These are phyloP conservation scores for Passalora sequoiae DNA, from an alignment of 2,329 filamentous ascomycete genomes.

Conservation along the genomic window DNA sequence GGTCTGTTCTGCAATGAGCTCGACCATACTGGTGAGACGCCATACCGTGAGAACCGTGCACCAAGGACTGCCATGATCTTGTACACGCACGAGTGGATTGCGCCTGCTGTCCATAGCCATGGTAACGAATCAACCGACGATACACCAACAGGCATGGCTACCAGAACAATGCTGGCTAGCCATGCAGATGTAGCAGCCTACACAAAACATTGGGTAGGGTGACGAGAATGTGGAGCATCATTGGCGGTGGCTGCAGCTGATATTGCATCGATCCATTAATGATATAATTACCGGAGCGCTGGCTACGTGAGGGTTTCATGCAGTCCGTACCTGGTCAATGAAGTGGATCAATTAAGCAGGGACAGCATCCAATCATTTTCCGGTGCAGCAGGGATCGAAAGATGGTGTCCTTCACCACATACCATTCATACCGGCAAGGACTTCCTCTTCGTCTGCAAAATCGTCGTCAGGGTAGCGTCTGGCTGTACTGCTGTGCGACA, in stretches of 20 bases:
- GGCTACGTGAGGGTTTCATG: neutral
- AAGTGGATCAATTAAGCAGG: neutral
- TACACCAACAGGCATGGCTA: conserved; percentile 1
- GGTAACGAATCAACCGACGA: conserved; percentile 6
- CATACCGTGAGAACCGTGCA: too few relatives aligned
- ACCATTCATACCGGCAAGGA: conserved; percentile 49
- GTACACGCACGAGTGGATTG: too few relatives aligned
- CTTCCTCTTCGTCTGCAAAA: conserved; percentile 61
- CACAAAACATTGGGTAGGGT: neutral
- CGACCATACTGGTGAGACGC: too few relatives aligned
- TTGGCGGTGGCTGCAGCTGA: conserved; percentile 4
- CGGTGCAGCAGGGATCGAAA: neutral
- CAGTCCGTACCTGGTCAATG: conserved; percentile 1
- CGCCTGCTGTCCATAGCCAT: neutral
- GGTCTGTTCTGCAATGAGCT: too few relatives aligned
- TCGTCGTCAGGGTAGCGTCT: conserved; percentile 25
- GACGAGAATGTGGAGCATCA: neutral
- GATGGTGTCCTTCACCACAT: conserved; percentile 9
- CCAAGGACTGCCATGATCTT: too few relatives aligned
- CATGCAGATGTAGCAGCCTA: conserved; percentile 1
- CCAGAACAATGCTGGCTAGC: conserved; percentile 7
- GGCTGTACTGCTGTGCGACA: neutral
- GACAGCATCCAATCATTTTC: neutral
- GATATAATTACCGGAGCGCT: neutral
- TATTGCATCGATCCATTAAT: conserved; percentile 1